Base-by-base conservation (phyloP, 75 land plant genomes). In the Selaginella moellendorffii region DNA sequence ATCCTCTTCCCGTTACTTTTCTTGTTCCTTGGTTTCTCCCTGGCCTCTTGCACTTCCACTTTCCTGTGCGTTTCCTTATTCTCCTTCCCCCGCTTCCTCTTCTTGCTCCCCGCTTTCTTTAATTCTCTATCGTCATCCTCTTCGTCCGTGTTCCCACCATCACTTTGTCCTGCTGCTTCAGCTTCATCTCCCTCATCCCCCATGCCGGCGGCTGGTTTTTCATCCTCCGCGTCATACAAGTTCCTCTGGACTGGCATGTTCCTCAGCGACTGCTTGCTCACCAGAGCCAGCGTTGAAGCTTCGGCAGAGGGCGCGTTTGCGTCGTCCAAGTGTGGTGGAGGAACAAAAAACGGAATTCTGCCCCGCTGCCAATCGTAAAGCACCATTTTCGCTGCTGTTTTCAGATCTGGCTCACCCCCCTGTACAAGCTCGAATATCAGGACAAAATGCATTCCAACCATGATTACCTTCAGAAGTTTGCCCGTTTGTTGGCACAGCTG, bases 311-410 rank as follows among this genome's bases (percentile, higher is more conserved):
- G 25, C 28, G 76, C 72, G 28, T 73, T 54, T 19, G 60, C 79
- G 23, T 63, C 69, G 18, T 81, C 72, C 28, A 66, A 69, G 27
- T 63, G 60, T 19, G 96, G 97, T 31, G 97, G 97, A 9, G 90
- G 81, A 2, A 80, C 81, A 63, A 92, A 92, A 74, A 88, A 92
- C 27, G 97, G 97, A 63, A 92, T 81, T 31, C 76, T 79, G 17
- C 97, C 97, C 52, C 97, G 79, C 63, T 89, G 96, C 96, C 96
- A 92, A 73, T 92, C 97, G 36, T 83, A 89, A 14, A 92, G 89
- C 52, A 92, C 76, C 95, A 92, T 88, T 69, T 88, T 92, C 59
- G 96, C 97, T 24, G 80, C 84, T 24, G 97, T 88, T 68, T 29
- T 83, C 20, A 83, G 52, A 64, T 92, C 97, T 29, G 97, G 97